Base-by-base conservation (phyloP, 2,329 filamentous ascomycete genomes). In the Stenocarpella maydis region DNA sequence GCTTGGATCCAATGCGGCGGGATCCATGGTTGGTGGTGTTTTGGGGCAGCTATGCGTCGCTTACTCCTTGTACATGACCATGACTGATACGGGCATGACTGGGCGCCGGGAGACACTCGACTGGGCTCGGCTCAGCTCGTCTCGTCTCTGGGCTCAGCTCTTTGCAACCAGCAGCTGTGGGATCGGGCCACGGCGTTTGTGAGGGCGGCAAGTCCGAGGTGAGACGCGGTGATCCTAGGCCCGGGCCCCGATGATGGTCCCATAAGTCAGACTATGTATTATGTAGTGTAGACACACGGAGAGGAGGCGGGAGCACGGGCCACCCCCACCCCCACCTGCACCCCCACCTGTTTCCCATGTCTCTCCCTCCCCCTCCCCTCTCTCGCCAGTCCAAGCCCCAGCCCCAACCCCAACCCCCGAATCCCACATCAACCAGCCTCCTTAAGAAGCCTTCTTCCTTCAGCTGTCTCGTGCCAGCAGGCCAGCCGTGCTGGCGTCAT, bases 1-100 rank as follows among this genome's bases (percentile, higher is more conserved):
- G 60, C 70, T 68, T 64, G 70, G 70, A 68, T 71, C 70, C 39
- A 71, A 21, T 4, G 65, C 68, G 34, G 70, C 69, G 37, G 70
- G 68, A 64, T 71, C 70, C 70, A 71, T 71, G 53, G 47, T 41
- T 4, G 52, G 39, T 39, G 45, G 45, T 26, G 28, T 34, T 34
- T 54, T 47, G 14, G 43, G 43, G 43, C 58, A 63, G 58, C 58
- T 63, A 37, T 37, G 12, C n/a, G 28, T 63, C 12, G 28, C 43
- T 63, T 37, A 37, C 34, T 37, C 34, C 5, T 37, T 49, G 41
- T 47, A 45, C 58, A 61, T 47, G 26, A 21, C 6, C 52, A 54
- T 50, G 47, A 34, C 47, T 4, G 31, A 34, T 34, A 9, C 31
- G 31, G 31, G 31, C 31, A 34, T 34, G 31, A 9, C 31, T n/a